Evolutionary conservation across 1,139 yeast species (phyloP).

Genomic region (Sugiyamaella paludigena): DNA sequence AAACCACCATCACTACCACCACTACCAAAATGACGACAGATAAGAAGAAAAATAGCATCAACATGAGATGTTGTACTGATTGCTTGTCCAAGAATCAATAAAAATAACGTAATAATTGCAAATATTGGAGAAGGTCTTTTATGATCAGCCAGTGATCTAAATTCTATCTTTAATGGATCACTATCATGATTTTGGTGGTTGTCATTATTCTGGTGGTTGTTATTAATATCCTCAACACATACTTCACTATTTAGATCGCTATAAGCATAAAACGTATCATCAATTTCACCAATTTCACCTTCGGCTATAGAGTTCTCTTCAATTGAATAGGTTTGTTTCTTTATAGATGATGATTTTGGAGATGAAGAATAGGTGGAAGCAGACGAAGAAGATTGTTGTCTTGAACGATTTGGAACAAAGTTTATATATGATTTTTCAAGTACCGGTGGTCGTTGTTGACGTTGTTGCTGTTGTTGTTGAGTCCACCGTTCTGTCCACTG

Average conservation of each 20-base stretch:
- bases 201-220: conserved; percentile 7
- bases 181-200: background rate
- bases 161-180: conserved; percentile 14
- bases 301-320: conserved; percentile 4
- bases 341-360: too few species aligned
- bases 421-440: too few species aligned
- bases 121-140: conserved; percentile 17
- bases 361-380: too few species aligned
- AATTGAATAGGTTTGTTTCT: conserved; percentile 4
- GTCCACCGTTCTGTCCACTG: too few species aligned
- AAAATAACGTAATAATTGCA: conserved; percentile 6
- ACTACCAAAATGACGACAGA: conserved; percentile 18
- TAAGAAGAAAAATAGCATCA: conserved; percentile 16
- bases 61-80: conserved; percentile 16
- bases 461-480: too few species aligned
- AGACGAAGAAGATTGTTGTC: background rate
- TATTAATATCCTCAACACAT: conserved; percentile 8
- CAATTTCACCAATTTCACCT: conserved; percentile 1
- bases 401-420: too few species aligned
- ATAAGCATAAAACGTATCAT: background rate
- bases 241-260: conserved; percentile 7
- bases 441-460: too few species aligned
- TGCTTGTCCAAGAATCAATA: conserved; percentile 12
- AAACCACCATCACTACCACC: conserved; percentile 14
- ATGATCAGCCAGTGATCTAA: conserved; percentile 10